phyloP scores from a whole-genome alignment of 2,329 filamentous ascomycete species.

The Ophiosphaerella herpotricha region DNA sequence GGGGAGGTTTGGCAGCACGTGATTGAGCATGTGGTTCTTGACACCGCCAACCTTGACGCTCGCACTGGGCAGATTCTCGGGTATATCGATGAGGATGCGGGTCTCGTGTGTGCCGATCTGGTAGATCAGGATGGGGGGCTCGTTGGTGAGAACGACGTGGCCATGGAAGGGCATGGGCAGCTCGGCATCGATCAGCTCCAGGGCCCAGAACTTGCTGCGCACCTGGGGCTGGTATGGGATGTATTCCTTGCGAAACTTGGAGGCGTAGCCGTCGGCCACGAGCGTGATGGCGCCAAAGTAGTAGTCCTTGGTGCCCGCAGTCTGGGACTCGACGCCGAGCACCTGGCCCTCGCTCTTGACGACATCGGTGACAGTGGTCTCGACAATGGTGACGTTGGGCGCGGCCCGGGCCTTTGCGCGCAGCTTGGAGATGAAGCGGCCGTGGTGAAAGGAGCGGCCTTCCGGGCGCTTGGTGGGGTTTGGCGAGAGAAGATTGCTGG shows the following conservation, averaged over 20 bases:
- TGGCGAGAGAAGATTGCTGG: slow-evolving; percentile 56
- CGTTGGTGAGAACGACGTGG: slow-evolving; percentile 82
- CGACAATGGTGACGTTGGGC: slow-evolving; percentile 85
- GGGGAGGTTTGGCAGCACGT: slow-evolving; percentile 79
- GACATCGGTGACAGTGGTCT: slow-evolving; percentile 81
- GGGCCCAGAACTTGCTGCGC: slow-evolving; percentile 87
- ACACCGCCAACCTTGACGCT: slow-evolving; percentile 77
- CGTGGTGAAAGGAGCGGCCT: slow-evolving; percentile 89
- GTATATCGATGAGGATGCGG: slow-evolving; percentile 85
- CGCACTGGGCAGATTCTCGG: slow-evolving; percentile 74
- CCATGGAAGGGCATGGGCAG: slow-evolving; percentile 77
- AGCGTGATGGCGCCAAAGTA: slow-evolving; percentile 91
- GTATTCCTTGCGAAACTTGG: slow-evolving; percentile 84
- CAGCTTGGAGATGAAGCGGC: slow-evolving; percentile 84
- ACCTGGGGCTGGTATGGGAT: slow-evolving; percentile 69
- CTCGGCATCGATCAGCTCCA: slow-evolving; percentile 87
- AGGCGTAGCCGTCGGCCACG: slow-evolving; percentile 88
- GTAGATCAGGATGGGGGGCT: slow-evolving; percentile 84
- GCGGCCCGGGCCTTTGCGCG: slow-evolving; percentile 74
- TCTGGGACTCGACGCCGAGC: slow-evolving; percentile 79
- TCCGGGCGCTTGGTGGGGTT: slow-evolving; percentile 57
- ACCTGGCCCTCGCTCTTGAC: slow-evolving; percentile 75
- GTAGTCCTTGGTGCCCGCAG: slow-evolving; percentile 66
- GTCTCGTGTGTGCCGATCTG: slow-evolving; percentile 97
- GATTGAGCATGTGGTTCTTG: slow-evolving; percentile 78